Percentiles rank a stretch among this genome's conserved stretches.
phyloP scores from a whole-genome alignment of 1,139 yeast species.

The Hanseniaspora gamundiae region DNA sequence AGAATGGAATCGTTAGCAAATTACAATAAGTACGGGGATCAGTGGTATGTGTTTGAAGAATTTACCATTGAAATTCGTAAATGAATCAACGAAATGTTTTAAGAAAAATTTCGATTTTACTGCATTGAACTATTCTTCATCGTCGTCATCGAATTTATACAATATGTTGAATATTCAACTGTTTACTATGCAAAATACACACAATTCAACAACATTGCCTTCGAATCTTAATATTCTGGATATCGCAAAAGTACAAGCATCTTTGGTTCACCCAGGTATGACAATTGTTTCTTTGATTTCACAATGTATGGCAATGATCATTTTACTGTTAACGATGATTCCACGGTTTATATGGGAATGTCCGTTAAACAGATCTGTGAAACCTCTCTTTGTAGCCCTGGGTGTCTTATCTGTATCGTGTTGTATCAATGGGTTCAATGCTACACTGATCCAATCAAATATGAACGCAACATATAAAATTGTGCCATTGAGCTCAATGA shows the following conservation, averaged over 20 bases:
- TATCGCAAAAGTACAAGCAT: slow-evolving; percentile 1
- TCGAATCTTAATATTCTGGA: slow-evolving; percentile 7
- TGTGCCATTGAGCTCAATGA: background rate
- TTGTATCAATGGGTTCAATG: slow-evolving; percentile 1
- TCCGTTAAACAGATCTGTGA: background rate
- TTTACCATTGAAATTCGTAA: slow-evolving; percentile 14
- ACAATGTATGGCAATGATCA: background rate
- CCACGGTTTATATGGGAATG: slow-evolving; percentile 2
- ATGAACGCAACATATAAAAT: background rate
- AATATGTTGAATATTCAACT: slow-evolving; percentile 18
- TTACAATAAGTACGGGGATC: slow-evolving; percentile 20
- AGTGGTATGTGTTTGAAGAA: slow-evolving; percentile 23
- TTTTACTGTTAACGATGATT: background rate
- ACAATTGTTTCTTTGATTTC: slow-evolving; percentile 1
- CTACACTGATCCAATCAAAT: background rate
- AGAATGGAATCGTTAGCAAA: slow-evolving; percentile 15
- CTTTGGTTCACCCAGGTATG: slow-evolving; percentile 4
- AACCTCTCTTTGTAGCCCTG: background rate
- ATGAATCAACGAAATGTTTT: slow-evolving; percentile 8
- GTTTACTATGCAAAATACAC: slow-evolving; percentile 13
- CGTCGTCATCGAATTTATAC: too few relatives aligned
- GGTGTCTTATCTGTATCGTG: background rate
- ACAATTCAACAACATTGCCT: slow-evolving; percentile 7
- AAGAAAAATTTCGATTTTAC: slow-evolving; percentile 11
- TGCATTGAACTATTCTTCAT: too few relatives aligned